phyloP scores from a whole-genome alignment of 1,284 basidiomycete species.

The Phylloboletellus chloephorus region DNA sequence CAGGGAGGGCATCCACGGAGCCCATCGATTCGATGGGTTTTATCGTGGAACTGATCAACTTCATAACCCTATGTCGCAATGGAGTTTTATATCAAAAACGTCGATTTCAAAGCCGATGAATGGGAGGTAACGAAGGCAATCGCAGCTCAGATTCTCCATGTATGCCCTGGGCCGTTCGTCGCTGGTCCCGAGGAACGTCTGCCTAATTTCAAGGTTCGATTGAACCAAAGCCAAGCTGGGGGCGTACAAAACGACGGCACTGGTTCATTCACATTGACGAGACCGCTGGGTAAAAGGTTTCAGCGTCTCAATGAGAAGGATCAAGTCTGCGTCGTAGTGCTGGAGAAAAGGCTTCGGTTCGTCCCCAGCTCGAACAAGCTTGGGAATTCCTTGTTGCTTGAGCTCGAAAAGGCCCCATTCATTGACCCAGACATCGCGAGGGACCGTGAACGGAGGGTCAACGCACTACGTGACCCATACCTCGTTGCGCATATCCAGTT shows the following conservation, averaged over 20 bases:
- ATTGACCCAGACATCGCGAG: constrained; percentile 56
- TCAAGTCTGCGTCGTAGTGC: constrained; percentile 36
- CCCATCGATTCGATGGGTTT: constrained; percentile 11
- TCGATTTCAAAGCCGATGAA: constrained; percentile 44
- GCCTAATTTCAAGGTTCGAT: constrained; percentile 52
- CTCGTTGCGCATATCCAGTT: constrained; percentile 59
- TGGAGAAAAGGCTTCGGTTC: constrained; percentile 30
- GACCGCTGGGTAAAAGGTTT: constrained; percentile 42
- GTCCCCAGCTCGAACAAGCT: constrained; percentile 18
- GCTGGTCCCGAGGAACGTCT: constrained; percentile 33
- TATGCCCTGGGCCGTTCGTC: constrained; percentile 36
- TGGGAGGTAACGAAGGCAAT: constrained; percentile 55
- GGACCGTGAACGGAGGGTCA: constrained; percentile 43
- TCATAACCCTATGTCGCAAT: constrained; percentile 27
- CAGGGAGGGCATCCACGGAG: constrained; percentile 5
- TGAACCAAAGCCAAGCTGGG: constrained; percentile 45
- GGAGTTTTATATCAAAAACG: constrained; percentile 46
- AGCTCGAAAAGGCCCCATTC: constrained; percentile 55
- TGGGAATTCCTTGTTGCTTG: constrained; percentile 25
- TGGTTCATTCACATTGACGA: constrained; percentile 45
- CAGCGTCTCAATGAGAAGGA: constrained; percentile 38
- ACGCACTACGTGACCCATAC: constrained; percentile 41
- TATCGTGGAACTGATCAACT: neutral
- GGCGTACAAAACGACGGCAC: constrained; percentile 55
- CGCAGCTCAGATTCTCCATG: constrained; percentile 47